Percentiles rank a stretch among this genome's conserved stretches.
phyloP scores from a whole-genome alignment of 495 filamentous ascomycete species.

The Daldinia decipiens region DNA sequence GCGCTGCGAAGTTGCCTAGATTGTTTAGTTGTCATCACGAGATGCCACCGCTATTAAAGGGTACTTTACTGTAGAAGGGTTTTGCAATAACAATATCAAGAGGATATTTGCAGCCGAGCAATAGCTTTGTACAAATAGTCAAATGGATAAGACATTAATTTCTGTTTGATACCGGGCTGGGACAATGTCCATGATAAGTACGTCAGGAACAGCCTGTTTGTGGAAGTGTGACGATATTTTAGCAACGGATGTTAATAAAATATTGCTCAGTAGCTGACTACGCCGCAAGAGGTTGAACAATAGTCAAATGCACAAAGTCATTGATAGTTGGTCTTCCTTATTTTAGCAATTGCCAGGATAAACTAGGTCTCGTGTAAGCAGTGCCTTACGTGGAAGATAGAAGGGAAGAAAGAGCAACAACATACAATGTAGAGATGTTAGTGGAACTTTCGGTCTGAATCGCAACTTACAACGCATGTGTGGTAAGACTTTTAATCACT shows the following conservation, averaged over 20 bases:
- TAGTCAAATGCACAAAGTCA: not conserved
- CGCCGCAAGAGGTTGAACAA: not conserved
- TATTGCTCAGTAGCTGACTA: not conserved
- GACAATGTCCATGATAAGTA: conserved; percentile 5
- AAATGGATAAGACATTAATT: conserved; percentile 8
- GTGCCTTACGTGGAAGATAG: conserved; percentile 9
- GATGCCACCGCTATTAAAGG: not conserved
- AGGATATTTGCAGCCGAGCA: not conserved
- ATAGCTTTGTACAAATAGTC: conserved; percentile 15
- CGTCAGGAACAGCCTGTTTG: not conserved
- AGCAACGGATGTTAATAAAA: not conserved
- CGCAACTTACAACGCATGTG: conserved; percentile 1
- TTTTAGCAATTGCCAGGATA: not conserved
- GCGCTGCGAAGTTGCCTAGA: conserved; percentile 19
- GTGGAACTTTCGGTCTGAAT: conserved; percentile 13
- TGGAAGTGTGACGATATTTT: conserved; percentile 1
- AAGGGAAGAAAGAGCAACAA: not conserved
- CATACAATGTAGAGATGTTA: not conserved
- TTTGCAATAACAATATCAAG: not conserved
- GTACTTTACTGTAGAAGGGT: conserved; percentile 4
- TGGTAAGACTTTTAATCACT: not conserved
- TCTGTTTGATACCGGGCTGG: not conserved
- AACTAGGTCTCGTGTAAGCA: not conserved
- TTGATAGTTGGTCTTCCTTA: not conserved
- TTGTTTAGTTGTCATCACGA: conserved; percentile 18